Conservation (phyloP, 192 early-diverging fungal genomes). For the Entomortierella lignicola region DNA sequence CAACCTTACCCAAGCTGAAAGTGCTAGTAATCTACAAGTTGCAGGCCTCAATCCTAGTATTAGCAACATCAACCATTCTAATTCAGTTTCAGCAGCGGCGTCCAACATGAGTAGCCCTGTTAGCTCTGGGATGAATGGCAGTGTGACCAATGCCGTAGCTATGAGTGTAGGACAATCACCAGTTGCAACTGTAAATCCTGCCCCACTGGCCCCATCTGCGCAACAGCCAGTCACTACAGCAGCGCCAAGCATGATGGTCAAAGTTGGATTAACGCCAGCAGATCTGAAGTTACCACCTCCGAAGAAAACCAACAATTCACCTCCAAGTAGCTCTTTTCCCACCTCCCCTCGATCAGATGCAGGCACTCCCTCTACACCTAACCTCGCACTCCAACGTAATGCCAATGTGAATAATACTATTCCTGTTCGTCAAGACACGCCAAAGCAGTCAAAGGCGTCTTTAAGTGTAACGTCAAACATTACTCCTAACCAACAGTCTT, state of each 20-base stretch:
- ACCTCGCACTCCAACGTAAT: not conserved
- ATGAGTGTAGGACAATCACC: not conserved
- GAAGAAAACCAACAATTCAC: slow-evolving; percentile 34
- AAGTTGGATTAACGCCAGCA: slow-evolving; percentile 34
- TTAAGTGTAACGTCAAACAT: not conserved
- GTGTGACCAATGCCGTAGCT: no score
- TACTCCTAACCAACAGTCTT: not conserved
- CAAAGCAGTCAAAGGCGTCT: slow-evolving; percentile 14
- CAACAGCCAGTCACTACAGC: not conserved
- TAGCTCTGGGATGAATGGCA: not conserved
- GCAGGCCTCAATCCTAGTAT: not conserved
- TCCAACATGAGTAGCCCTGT: no score
- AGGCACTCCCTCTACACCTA: slow-evolving; percentile 14
- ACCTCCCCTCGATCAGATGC: slow-evolving; percentile 25
- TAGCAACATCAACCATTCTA: no score
- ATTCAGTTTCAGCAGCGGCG: no score
- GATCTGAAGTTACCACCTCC: slow-evolving; percentile 46
- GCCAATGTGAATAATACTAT: not conserved
- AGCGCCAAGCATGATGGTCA: slow-evolving; percentile 14
- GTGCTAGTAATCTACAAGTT: not conserved
- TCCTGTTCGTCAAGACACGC: not conserved
- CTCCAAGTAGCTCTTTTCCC: slow-evolving; percentile 29
- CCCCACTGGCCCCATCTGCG: not conserved
- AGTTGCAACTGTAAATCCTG: not conserved
- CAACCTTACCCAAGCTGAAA: not conserved